phyloP scores from a whole-genome alignment of 208 protist genomes.

The Trypanosoma congolense region DNA sequence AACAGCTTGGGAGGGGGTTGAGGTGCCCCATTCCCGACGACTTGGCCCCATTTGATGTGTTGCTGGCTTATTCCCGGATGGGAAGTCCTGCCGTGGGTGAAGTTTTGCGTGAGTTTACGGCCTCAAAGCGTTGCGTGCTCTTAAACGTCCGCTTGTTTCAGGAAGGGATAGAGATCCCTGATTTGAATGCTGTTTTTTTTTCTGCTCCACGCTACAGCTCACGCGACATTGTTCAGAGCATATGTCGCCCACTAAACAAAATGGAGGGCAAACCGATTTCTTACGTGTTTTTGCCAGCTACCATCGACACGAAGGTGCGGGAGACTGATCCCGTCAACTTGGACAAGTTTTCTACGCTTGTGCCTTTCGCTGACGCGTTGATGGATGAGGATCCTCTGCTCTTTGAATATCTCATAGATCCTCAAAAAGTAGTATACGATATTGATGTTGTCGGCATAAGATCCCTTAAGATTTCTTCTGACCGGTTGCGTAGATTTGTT shows the following conservation, averaged over 20 bases:
- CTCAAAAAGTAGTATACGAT: constrained; percentile 66
- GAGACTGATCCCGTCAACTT: constrained; percentile 66
- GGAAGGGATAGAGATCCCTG: constrained; percentile 69
- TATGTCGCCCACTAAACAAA: constrained; percentile 70
- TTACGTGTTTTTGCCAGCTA: constrained; percentile 67
- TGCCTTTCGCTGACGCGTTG: constrained; percentile 76
- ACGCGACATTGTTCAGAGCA: constrained; percentile 80
- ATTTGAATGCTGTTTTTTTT: constrained; percentile 80
- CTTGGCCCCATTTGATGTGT: constrained; percentile 39
- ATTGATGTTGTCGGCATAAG: constrained; percentile 65
- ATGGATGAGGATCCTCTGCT: constrained; percentile 80
- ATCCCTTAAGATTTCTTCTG: constrained; percentile 49
- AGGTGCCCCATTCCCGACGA: constrained; percentile 26
- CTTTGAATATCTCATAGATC: constrained; percentile 82
- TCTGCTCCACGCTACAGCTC: constrained; percentile 69
- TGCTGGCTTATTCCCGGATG: constrained; percentile 70
- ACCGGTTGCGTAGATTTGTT: constrained; percentile 50
- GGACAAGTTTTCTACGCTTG: constrained; percentile 60
- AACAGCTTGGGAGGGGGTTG: constrained; percentile 31
- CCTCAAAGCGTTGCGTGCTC: constrained; percentile 35
- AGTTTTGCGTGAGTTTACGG: constrained; percentile 39
- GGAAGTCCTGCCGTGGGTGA: constrained; percentile 30
- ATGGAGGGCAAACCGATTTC: constrained; percentile 53
- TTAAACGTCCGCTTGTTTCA: constrained; percentile 80
- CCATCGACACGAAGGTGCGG: constrained; percentile 32